Evolutionary conservation across 1,284 basidiomycete species (phyloP).

Genomic region (Irpex sp.): DNA sequence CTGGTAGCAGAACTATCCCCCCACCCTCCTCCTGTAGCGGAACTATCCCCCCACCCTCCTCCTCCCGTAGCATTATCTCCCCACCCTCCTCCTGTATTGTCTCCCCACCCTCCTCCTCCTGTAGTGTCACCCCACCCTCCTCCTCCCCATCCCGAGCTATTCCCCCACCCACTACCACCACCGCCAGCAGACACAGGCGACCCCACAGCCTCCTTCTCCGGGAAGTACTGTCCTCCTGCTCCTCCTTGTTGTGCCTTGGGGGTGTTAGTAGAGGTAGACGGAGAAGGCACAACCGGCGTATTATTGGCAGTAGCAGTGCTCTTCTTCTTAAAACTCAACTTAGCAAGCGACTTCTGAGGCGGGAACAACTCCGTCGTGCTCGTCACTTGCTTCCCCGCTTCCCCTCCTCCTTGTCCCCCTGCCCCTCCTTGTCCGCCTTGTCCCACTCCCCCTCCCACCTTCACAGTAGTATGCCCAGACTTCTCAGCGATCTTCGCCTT

Average conservation of each 20-base stretch:
- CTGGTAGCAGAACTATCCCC: neutral
- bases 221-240: neutral
- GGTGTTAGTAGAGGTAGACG: neutral
- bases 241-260: neutral
- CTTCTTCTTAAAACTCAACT: slow-evolving; percentile 45
- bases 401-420: too few relatives aligned
- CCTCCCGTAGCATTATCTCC: neutral
- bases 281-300: neutral
- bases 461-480: neutral
- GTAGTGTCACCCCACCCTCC: neutral
- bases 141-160: neutral
- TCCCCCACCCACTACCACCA: neutral
- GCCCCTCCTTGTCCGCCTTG: too few relatives aligned
- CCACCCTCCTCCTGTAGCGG: neutral
- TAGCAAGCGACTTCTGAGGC: slow-evolving; percentile 26
- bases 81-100: neutral
- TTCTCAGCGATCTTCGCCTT: slow-evolving; percentile 21
- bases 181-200: slow-evolving; percentile 1
- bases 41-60: neutral
- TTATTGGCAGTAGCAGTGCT: slow-evolving; percentile 6
- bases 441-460: too few relatives aligned
- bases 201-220: neutral
- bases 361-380: slow-evolving; percentile 21
- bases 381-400: too few relatives aligned
- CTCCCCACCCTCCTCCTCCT: neutral